phyloP scores from a whole-genome alignment of 768 basidiomycete genomes.

The Boletus rubescentipes region DNA sequence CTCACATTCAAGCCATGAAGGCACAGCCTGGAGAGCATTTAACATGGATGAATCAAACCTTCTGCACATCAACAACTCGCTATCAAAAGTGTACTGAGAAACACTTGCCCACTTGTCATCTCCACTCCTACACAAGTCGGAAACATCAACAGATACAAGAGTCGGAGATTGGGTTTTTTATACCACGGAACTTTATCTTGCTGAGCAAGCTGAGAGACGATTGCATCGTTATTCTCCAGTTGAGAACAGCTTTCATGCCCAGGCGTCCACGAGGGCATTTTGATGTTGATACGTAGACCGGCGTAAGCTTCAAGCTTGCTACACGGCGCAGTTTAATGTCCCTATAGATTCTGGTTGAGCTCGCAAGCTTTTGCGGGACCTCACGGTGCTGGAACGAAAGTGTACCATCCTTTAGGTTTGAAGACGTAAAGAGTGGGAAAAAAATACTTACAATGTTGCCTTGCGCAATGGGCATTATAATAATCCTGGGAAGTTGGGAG shows the following conservation, averaged over 20 bases:
- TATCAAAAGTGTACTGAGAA: background rate
- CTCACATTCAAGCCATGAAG: slow-evolving; percentile 56
- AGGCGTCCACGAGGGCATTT: slow-evolving; percentile 1
- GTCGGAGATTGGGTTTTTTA: slow-evolving; percentile 53
- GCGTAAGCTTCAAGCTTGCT: no score
- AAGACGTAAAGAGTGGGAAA: no score
- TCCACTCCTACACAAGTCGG: slow-evolving; percentile 33
- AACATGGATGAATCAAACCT: slow-evolving; percentile 52
- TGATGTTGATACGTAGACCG: background rate
- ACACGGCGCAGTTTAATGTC: no score
- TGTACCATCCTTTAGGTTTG: no score
- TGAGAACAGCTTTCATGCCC: background rate
- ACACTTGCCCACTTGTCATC: slow-evolving; percentile 9
- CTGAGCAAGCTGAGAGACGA: slow-evolving; percentile 13
- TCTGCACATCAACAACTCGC: background rate
- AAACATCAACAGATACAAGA: slow-evolving; percentile 54
- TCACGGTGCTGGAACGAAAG: no score
- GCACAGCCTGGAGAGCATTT: slow-evolving; percentile 60
- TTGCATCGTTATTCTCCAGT: background rate
- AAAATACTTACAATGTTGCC: no score
- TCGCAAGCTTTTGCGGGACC: no score
- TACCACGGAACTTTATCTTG: slow-evolving; percentile 61
- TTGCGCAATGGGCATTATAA: no score
- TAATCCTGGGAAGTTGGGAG: no score
- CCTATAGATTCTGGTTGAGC: no score